Evolutionary conservation across 192 early-diverging fungal genomes (phyloP).

Genomic region (Umbelopsis sp.): DNA sequence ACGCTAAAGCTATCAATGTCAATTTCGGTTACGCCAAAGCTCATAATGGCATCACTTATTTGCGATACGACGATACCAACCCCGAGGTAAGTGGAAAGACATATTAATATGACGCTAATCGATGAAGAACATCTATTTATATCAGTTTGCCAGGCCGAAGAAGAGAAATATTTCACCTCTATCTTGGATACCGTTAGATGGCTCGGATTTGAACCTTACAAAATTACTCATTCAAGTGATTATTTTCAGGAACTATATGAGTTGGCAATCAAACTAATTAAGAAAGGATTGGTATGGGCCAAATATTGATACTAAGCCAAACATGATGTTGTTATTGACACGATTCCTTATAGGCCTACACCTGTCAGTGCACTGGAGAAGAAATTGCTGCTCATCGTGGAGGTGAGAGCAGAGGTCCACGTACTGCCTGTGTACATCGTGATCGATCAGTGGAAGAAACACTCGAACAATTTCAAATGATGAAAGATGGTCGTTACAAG

Average conservation of each 20-base stretch:
- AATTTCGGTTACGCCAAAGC: conserved; percentile 98
- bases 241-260: conserved; percentile 98
- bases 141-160: conserved; percentile 71
- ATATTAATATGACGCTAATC: neutral
- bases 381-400: conserved; percentile 93
- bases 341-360: conserved; percentile 38
- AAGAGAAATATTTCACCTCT: conserved; percentile 93
- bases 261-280: conserved; percentile 89
- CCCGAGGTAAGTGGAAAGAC: conserved; percentile 42
- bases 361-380: conserved; percentile 95
- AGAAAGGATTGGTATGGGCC: conserved; percentile 62
- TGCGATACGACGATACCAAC: conserved; percentile 71
- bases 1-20: conserved; percentile 99
- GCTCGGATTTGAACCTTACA: conserved; percentile 93
- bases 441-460: conserved; percentile 93
- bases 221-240: conserved; percentile 96
- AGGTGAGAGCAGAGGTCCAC: conserved; percentile 83
- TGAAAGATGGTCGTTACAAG: conserved; percentile 97
- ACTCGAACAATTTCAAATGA: conserved; percentile 90
- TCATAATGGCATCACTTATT: conserved; percentile 87
- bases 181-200: conserved; percentile 93
- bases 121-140: neutral
- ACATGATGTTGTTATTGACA: neutral
- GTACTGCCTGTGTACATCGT: conserved; percentile 89
- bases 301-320: too few species aligned